These are phyloP conservation scores for Coemansia sp. DNA, from an alignment of 192 early-diverging fungal genomes.

Conservation along the genomic window DNA sequence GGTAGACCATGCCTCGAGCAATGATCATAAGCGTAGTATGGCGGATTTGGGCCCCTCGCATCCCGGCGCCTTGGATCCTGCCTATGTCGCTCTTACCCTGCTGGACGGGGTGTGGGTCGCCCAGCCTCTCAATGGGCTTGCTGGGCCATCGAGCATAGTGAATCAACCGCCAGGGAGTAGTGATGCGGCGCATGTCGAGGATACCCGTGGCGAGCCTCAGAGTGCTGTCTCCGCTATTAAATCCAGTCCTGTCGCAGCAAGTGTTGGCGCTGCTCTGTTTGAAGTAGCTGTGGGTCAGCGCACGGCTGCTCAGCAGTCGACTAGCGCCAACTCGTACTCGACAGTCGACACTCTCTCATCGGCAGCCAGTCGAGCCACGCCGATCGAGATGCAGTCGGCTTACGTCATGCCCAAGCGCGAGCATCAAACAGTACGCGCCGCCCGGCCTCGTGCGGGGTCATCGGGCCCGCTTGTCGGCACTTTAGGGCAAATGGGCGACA, in stretches of 20 bases:
- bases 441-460: not conserved
- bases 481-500: slow-evolving; percentile 5
- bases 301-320: slow-evolving; percentile 14
- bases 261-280: not conserved
- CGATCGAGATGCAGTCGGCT: slow-evolving; percentile 2
- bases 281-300: slow-evolving; percentile 5
- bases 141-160: not conserved
- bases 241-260: not conserved
- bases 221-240: not conserved
- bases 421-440: not conserved
- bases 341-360: slow-evolving; percentile 30
- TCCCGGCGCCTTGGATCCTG: not conserved
- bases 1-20: slow-evolving; percentile 45
- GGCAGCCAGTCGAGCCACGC: slow-evolving; percentile 21
- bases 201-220: not conserved
- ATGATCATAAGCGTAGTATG: slow-evolving; percentile 44
- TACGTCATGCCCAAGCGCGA: not conserved
- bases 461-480: not conserved
- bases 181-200: not conserved
- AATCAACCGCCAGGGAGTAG: not conserved
- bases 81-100: slow-evolving; percentile 10
- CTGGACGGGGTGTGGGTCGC: slow-evolving; percentile 23
- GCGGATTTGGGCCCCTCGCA: slow-evolving; percentile 1
- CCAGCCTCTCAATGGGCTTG: not conserved
- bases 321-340: slow-evolving; percentile 13